Evolutionary conservation across 306 rosid species (phyloP), one percentile per base, ranked within the genome.

Genomic region (Pachyrhizus erosus): DNA sequence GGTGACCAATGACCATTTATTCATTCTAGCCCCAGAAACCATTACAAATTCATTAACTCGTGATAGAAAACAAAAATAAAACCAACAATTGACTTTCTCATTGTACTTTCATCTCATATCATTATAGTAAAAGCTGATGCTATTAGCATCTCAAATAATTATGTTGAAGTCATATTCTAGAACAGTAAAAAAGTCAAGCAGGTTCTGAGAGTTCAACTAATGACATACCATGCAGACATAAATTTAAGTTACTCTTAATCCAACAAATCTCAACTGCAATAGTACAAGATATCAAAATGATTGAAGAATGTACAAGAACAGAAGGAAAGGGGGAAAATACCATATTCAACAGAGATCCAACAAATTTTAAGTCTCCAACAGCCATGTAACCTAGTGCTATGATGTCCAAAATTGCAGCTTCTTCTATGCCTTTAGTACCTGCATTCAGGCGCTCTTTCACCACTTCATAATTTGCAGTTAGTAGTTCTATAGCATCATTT

Each of bases 311-410:
- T 29, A 39, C 4, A 26, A 69, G 37, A 18, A 80, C 37, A 75
- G 48, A 33, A 21, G 70, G 34, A 40, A 18, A n/a, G 26, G 37
- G 33, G 33, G 70, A 18, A 78, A 74, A 82, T 89, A 96, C 98
- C 91, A 83, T 74, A 75, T 76, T 80, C 86, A 93, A 76, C 24
- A 91, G 42, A 48, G 90, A 85, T 75, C 39, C 88, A 33, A 91
- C 98, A 78, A 70, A 55, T 54, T 92, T 88, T 9, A 88, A 83
- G 86, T 93, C 96, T 1, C 97, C 98, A 81, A 92, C 90, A 66
- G 92, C 97, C 86, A 92, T 71, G 66, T 87, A 96, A 68, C 99
- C 98, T 23, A 92, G 76, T 51, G 99, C 96, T 69, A 92, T 73
- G 51, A 92, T 48, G 57, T 93, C 99, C 82, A 93, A 78, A 21